phyloP scores from a whole-genome alignment of 2,329 filamentous ascomycete genomes.

The Xylariaceae sp. region DNA sequence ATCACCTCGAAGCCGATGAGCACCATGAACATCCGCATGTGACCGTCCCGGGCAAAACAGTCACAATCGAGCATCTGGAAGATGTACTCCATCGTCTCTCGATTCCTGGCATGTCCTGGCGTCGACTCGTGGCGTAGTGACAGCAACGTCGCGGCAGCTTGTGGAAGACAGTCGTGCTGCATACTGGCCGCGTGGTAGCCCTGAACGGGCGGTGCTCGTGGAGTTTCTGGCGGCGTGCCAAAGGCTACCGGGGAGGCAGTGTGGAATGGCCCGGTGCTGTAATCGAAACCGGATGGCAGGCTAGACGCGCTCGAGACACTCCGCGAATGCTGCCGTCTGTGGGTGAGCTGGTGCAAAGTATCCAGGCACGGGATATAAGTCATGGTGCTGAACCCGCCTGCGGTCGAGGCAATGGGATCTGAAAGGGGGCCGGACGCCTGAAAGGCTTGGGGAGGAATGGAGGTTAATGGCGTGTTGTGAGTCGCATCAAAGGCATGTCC shows the following conservation, averaged over 20 bases:
- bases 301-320: slow-evolving; percentile 23
- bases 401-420: slow-evolving; percentile 13
- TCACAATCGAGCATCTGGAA: slow-evolving; percentile 21
- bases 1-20: slow-evolving; percentile 23
- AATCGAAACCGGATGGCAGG: slow-evolving; percentile 19
- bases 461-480: slow-evolving; percentile 2
- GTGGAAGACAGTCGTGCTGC: slow-evolving; percentile 21
- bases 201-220: slow-evolving; percentile 11
- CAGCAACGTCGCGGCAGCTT: slow-evolving; percentile 17
- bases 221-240: slow-evolving; percentile 22
- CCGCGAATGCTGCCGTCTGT: slow-evolving; percentile 17
- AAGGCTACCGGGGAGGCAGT: slow-evolving; percentile 16
- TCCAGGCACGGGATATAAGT: slow-evolving; percentile 16
- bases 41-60: slow-evolving; percentile 19
- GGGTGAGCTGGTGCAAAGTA: slow-evolving; percentile 6
- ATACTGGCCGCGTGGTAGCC: slow-evolving; percentile 7
- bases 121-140: slow-evolving; percentile 14
- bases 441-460: slow-evolving; percentile 9
- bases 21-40: slow-evolving; percentile 19
- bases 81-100: slow-evolving; percentile 19
- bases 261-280: slow-evolving; percentile 11
- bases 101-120: slow-evolving; percentile 6
- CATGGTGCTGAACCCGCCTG: slow-evolving; percentile 13
- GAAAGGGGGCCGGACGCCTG: slow-evolving; percentile 16
- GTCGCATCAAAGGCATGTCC: slow-evolving; percentile 10